phyloP scores from a whole-genome alignment of 2,329 filamentous ascomycete genomes.

The Xenosphaeropsis pyriputrescens region DNA sequence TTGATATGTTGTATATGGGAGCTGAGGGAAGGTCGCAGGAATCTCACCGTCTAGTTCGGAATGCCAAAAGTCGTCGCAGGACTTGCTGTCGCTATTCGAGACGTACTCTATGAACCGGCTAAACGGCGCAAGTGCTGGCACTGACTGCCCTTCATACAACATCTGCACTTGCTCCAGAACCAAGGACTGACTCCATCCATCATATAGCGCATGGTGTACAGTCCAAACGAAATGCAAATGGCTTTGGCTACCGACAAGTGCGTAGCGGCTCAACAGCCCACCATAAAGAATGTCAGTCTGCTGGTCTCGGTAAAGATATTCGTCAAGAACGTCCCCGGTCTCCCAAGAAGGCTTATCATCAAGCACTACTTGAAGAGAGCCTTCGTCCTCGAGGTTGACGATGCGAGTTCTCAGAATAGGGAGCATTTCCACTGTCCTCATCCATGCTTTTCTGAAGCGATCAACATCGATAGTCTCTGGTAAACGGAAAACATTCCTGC shows the following conservation, averaged over 20 bases:
- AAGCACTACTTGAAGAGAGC: conserved; percentile 1
- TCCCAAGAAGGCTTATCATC: background rate
- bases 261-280: conserved; percentile 1
- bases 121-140: background rate
- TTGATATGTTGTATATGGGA: background rate
- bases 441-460: conserved; percentile 2
- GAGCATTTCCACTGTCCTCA: background rate
- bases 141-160: conserved; percentile 15
- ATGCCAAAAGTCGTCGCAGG: background rate
- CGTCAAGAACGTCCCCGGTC: conserved; percentile 2
- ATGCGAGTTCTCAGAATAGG: conserved; percentile 17
- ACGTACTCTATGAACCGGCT: background rate
- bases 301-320: conserved; percentile 3
- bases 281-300: background rate
- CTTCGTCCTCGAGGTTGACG: conserved; percentile 1
- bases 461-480: conserved; percentile 1
- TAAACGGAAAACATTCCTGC: conserved; percentile 7
- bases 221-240: conserved; percentile 28
- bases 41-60: background rate
- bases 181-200: conserved; percentile 42
- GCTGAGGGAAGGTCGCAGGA: background rate
- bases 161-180: background rate
- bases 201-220: conserved; percentile 44
- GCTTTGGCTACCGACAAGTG: background rate
- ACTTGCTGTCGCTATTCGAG: background rate